Evolutionary conservation across 139 green algal species (phyloP), one percentile per base, ranked within the genome.

Genomic region (Volvox africanus): DNA sequence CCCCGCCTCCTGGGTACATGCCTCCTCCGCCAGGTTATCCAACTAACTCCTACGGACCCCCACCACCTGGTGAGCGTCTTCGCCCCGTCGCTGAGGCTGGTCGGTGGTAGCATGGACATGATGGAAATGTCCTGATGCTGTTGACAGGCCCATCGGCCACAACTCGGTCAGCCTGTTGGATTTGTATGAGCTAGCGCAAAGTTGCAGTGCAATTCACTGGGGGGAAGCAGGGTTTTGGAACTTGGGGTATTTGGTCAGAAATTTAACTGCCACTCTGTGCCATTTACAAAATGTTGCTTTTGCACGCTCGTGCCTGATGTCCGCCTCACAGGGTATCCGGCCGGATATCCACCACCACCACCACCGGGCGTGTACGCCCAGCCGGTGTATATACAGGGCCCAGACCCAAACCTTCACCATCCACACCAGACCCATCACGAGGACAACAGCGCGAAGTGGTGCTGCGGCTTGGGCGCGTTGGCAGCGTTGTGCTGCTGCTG

Each of bases 401-500:
- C 67, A 13, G 30, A 33, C 5, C 35, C 32, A 1, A 16, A 35
- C 32, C 50, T 17, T 22, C 20, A 20, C 30, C 36, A 80, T 65
- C 35, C 67, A 18, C 50, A 79, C 11, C 33, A 65, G n/a, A n/a
- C n/a, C 0, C 22, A 73, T 30, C 37, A 89, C 19, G 19, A 33
- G 0, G 69, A 82, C 37, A n/a, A 89, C 69, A 89, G 85, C n/a
- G 36, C 85, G 5, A 89, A 89, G 18, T 89, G 85, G 85, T 89
- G 85, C 69, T 89, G 85, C 44, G 85, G 85, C 24, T 67, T 89
- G 37, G 69, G 85, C 19, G 85, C 85, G 0, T 30, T 89, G n/a
- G 85, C 85, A 28, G 85, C 85, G n/a, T 36, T 89, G 44, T 89
- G 85, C 44, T 89, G 85, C 71, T 89, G 85, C 71, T 89, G 85